Evolutionary conservation across 2,329 filamentous ascomycete genomes (phyloP).

Genomic region (Pyrenophora tritici-repentis): DNA sequence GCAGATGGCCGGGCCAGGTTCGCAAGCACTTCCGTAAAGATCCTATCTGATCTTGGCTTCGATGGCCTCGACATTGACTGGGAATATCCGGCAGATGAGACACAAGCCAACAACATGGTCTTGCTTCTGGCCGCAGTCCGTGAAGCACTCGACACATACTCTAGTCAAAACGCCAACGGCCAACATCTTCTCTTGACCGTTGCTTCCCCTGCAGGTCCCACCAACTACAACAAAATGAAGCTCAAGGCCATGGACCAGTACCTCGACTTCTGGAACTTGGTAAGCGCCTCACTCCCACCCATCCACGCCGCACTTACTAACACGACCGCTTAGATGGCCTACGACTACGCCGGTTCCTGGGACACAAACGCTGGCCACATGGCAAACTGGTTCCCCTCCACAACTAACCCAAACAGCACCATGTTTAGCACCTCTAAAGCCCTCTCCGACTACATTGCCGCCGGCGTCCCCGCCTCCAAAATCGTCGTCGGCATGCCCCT

Average conservation of each 20-base stretch:
- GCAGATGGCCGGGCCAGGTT: constrained; percentile 38
- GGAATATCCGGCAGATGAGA: constrained; percentile 42
- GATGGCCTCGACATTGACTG: constrained; percentile 48
- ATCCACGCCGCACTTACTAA: background rate
- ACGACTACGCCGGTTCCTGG: constrained; percentile 66
- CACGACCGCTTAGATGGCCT: constrained; percentile 66
- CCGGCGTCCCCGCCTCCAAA: constrained; percentile 40
- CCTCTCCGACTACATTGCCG: constrained; percentile 37
- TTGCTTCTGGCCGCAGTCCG: constrained; percentile 38
- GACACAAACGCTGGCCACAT: constrained; percentile 41
- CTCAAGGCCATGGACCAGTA: constrained; percentile 53
- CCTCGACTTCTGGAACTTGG: constrained; percentile 61
- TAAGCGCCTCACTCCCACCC: background rate
- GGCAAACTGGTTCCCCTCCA: constrained; percentile 38
- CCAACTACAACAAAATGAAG: constrained; percentile 51
- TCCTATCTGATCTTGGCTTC: constrained; percentile 44
- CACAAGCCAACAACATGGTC: constrained; percentile 43
- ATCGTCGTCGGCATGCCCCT: constrained; percentile 47
- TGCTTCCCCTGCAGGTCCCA: constrained; percentile 52
- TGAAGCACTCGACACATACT: constrained; percentile 49
- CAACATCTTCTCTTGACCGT: constrained; percentile 54
- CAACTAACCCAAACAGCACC: constrained; percentile 34
- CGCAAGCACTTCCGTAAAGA: constrained; percentile 39
- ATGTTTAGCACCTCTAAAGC: constrained; percentile 43
- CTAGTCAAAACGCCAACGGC: constrained; percentile 44